A percentile compares a stretch with the other conserved stretches of the same genome.
These are phyloP conservation scores for Salvia rosmarinus DNA, from an alignment of 257 asterid species.

Conservation along the genomic window DNA sequence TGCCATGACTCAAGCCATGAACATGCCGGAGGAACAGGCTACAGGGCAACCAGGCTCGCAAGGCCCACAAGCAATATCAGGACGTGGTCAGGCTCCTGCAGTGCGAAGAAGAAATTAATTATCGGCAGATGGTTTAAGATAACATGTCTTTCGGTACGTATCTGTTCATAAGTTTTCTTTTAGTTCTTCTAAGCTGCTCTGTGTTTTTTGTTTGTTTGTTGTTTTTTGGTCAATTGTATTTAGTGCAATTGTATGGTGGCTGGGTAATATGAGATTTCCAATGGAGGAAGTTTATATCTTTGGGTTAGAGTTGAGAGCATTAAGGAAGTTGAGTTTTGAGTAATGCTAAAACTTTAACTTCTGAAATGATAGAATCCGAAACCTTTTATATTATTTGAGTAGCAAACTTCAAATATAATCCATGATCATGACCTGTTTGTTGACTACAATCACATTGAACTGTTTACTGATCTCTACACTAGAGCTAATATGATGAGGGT, in stretches of 20 bases:
- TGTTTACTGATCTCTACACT: not conserved
- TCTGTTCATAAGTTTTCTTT: not conserved
- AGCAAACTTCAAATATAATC: not conserved
- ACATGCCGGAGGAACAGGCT: slow-evolving; percentile 82
- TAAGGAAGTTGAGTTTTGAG: not conserved
- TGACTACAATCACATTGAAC: not conserved
- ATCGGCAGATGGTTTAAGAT: not conserved
- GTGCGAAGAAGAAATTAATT: slow-evolving; percentile 75
- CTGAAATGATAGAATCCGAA: not conserved
- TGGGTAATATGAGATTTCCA: not conserved
- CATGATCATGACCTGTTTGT: not conserved
- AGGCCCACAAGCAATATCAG: slow-evolving; percentile 56
- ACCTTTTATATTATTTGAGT: not conserved
- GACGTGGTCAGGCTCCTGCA: slow-evolving; percentile 74
- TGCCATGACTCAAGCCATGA: slow-evolving; percentile 95
- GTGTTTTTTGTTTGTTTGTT: not conserved
- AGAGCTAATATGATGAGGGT: slow-evolving; percentile 3
- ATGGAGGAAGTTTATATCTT: not conserved
- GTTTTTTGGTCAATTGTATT: not conserved
- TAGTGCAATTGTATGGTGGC: not conserved
- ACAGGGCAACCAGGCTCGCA: slow-evolving; percentile 72
- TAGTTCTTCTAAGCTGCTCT: not conserved
- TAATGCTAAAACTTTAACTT: not conserved
- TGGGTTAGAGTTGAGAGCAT: not conserved
- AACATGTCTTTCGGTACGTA: slow-evolving; percentile 32